Percentiles rank a stretch among this genome's conserved stretches.
phyloP scores from a whole-genome alignment of 768 basidiomycete genomes.

The Termitomyces sp. region DNA sequence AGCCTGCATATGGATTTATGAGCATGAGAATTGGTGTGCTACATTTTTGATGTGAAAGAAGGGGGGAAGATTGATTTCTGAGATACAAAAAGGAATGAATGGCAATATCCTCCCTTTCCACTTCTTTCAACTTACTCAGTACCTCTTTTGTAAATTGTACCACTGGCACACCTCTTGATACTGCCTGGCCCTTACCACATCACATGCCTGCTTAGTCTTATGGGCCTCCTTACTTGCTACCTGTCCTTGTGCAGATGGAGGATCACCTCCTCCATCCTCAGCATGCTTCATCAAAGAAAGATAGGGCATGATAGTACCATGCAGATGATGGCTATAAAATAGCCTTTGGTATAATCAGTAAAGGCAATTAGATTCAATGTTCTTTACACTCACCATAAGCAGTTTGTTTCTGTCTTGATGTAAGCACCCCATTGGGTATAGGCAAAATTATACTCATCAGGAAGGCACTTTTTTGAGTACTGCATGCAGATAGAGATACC shows the following conservation, averaged over 20 bases:
- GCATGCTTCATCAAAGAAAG: not conserved
- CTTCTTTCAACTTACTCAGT: not conserved
- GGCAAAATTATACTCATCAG: not conserved
- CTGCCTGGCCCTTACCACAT: not conserved
- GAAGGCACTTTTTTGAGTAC: not conserved
- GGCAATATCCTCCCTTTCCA: not conserved
- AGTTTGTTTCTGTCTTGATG: not conserved
- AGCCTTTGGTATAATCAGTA: not conserved
- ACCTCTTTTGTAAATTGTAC: not conserved
- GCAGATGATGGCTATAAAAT: not conserved
- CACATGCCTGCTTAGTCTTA: not conserved
- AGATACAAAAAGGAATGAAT: not conserved
- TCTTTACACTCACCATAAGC: not conserved
- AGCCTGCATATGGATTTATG: not conserved
- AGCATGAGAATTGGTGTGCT: not conserved
- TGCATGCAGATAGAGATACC: not conserved
- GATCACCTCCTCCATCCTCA: not conserved
- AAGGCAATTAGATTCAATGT: not conserved
- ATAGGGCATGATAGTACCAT: not conserved
- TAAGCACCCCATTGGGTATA: not conserved
- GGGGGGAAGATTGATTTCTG: not conserved
- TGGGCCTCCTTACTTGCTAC: not conserved
- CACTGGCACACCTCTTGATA: not conserved
- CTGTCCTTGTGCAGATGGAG: not conserved
- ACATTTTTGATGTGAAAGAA: not conserved